Evolutionary conservation across 2,329 filamentous ascomycete species (phyloP).

Genomic region (Niveomyces coronatus): DNA sequence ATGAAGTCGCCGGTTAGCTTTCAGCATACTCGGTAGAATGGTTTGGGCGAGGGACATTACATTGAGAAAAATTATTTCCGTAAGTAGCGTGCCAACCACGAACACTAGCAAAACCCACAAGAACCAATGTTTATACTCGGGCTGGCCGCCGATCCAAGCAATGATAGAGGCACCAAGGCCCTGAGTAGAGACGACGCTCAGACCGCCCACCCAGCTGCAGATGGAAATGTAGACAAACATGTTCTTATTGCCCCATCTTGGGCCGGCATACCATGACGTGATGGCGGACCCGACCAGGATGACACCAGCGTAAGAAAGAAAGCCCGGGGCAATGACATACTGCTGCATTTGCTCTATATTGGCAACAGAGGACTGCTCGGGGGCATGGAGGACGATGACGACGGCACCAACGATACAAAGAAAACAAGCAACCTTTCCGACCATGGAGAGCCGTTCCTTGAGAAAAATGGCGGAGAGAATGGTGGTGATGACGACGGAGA

Average conservation of each 20-base stretch:
- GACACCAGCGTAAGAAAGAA: conserved; percentile 74
- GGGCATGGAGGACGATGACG: conserved; percentile 90
- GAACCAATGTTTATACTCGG: conserved; percentile 97
- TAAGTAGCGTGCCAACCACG: conserved; percentile 77
- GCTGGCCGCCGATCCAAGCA: conserved; percentile 68
- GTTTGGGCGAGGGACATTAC: conserved; percentile 45
- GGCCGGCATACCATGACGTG: conserved; percentile 70
- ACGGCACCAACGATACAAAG: conserved; percentile 89
- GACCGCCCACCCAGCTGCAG: conserved; percentile 85
- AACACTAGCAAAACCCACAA: conserved; percentile 86
- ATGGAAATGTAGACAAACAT: conserved; percentile 98
- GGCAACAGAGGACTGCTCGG: conserved; percentile 70
- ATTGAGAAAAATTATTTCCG: conserved; percentile 92
- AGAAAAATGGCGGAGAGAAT: conserved; percentile 89
- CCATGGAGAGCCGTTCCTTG: conserved; percentile 89
- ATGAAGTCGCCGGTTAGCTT: too few species aligned
- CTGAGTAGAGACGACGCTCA: conserved; percentile 92
- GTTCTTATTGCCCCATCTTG: conserved; percentile 86
- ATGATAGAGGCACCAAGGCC: conserved; percentile 86
- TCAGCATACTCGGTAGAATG: conserved; percentile 21
- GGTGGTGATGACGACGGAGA: conserved; percentile 87
- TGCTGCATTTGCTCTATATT: conserved; percentile 88
- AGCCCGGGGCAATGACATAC: conserved; percentile 78
- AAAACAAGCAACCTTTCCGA: conserved; percentile 93
- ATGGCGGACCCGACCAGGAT: conserved; percentile 64